These are phyloP conservation scores for Nephelium lappaceum DNA, from an alignment of 345 rosid genomes.

Conservation along the genomic window DNA sequence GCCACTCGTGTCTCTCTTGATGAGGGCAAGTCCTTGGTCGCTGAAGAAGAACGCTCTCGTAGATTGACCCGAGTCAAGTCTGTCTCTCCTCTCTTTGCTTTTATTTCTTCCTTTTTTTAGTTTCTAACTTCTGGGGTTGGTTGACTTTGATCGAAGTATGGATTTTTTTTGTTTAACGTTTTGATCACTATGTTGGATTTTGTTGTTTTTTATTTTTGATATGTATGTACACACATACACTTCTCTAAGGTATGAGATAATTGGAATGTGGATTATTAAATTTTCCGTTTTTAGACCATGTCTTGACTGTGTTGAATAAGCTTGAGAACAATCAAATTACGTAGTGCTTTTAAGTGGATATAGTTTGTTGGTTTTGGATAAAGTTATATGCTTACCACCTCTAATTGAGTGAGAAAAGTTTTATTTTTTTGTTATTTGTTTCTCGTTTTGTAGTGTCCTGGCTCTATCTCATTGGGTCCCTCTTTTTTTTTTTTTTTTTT, in stretches of 20 bases:
- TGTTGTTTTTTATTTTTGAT: not conserved
- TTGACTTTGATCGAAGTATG: not conserved
- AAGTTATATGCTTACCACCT: not conserved
- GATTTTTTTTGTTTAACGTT: too few relatives aligned
- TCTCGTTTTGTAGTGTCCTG: not conserved
- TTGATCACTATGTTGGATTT: not conserved
- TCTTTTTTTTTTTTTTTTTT: not conserved
- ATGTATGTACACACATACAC: not conserved
- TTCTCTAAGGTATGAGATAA: not conserved
- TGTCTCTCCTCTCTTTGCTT: slow-evolving; percentile 28
- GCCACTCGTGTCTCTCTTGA: slow-evolving; percentile 61
- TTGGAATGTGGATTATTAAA: not conserved
- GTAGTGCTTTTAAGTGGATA: not conserved
- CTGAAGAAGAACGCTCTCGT: slow-evolving; percentile 76
- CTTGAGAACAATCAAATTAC: not conserved
- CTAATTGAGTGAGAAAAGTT: not conserved
- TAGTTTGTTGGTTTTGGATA: slow-evolving; percentile 1
- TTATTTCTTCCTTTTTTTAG: not conserved
- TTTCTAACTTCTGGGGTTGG: not conserved
- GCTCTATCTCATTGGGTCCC: not conserved
- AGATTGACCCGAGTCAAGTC: slow-evolving; percentile 78
- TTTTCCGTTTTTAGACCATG: not conserved
- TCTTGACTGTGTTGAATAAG: not conserved
- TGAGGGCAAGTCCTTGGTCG: slow-evolving; percentile 67
- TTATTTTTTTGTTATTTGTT: not conserved